Base-by-base conservation (phyloP, 1,284 basidiomycete genomes). In the Farysia itapuensis region DNA sequence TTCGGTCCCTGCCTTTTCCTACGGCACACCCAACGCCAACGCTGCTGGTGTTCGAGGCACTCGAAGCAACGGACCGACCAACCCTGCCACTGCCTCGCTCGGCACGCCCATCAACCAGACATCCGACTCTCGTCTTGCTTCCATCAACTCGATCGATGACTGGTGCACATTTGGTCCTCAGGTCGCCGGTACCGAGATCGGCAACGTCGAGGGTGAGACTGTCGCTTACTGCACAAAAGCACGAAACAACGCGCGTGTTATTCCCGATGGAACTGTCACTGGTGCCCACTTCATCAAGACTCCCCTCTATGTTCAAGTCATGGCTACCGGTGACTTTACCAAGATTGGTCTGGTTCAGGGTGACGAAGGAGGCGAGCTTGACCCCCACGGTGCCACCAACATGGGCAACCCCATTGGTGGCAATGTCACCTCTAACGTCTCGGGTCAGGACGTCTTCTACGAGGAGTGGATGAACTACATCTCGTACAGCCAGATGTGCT, bases 171-270 rank as follows among this genome's bases (percentile, higher is more conserved):
- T 71, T 34, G 67, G 67, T n/a, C 66, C 71, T 13, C 78, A 71
- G 79, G 72, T 77, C 25, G 42, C 74, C n/a, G 79, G 75, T 16
- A 39, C 67, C 18, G 77, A 79, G 19, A 84, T 89, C 49, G 85
- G 81, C 18, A 80, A 86, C 60, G 81, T 82, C 5, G 87, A 89
- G 76, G 82, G 80, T 24, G 79, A 84, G 68, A 84, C 82, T 52
- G 84, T 88, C 15, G 83, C 85, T 1, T 89, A 83, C 83, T 89
- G 86, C 79, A 85, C 85, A 21, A 84, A 73, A 58, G 35, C 72
- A 14, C 58, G 71, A 20, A 74, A 74, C 66, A 70, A 71, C 30
- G 71, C 71, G 19, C 71, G 71, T 58, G 71, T 74, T 30, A 74
- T 74, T 39, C 72, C 72, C 36, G 72, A 74, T 28, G 72, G 72